A percentile compares a stretch with the other conserved stretches of the same genome.
These are phyloP conservation scores for Heimioporus sp. DNA, from an alignment of 768 basidiomycete species.

Conservation along the genomic window DNA sequence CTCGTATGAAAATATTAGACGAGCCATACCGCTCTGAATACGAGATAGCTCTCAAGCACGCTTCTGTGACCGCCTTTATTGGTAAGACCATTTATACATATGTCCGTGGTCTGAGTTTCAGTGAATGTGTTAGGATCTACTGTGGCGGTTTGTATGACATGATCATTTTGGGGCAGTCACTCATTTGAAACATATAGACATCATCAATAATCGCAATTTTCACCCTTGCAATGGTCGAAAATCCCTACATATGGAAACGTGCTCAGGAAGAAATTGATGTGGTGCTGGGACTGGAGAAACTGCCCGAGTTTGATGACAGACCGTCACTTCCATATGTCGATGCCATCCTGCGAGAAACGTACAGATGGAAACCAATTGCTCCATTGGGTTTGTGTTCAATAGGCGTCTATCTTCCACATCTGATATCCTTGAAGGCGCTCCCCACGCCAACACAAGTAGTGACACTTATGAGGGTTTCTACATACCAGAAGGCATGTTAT, in stretches of 20 bases:
- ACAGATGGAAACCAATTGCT: conserved; percentile 2
- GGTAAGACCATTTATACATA: too few species aligned
- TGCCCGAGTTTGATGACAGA: not conserved
- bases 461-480: conserved; percentile 43
- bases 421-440: not conserved
- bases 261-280: conserved; percentile 12
- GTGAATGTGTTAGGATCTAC: too few species aligned
- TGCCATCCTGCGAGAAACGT: conserved; percentile 6
- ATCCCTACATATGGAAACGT: conserved; percentile 12
- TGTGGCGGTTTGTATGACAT: too few species aligned
- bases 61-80: too few species aligned
- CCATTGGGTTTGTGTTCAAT: not conserved
- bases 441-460: conserved; percentile 31
- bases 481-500: conserved; percentile 44
- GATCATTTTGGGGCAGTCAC: too few species aligned
- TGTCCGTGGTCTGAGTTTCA: too few species aligned
- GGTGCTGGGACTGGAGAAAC: not conserved
- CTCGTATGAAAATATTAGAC: too few species aligned
- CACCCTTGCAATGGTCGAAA: conserved; percentile 9
- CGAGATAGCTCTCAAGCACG: too few species aligned
- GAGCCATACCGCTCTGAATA: too few species aligned
- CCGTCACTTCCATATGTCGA: conserved; percentile 6
- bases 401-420: not conserved
- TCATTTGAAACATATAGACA: not conserved
- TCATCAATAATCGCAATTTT: not conserved